Evolutionary conservation across 192 early-diverging fungal genomes (phyloP).

Genomic region (Piromyces finnis): DNA sequence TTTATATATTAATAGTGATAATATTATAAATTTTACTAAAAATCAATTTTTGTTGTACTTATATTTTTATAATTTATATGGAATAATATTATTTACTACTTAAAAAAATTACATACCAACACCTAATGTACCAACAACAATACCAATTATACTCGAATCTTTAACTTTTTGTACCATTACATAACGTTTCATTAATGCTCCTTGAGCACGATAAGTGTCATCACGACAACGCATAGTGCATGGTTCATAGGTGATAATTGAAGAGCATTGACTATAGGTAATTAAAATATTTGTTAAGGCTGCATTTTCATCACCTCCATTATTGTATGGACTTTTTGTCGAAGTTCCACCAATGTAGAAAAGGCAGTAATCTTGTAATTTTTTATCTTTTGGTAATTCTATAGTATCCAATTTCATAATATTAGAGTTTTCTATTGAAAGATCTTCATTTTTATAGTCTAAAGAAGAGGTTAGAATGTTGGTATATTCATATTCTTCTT

Average conservation of each 20-base stretch:
- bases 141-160: conserved; percentile 82
- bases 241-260: conserved; percentile 56
- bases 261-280: conserved; percentile 36
- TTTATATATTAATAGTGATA: no score
- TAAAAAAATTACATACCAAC: conserved; percentile 70
- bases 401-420: neutral
- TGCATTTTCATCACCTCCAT: conserved; percentile 29
- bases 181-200: conserved; percentile 35
- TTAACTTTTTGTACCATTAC: conserved; percentile 78
- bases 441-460: neutral
- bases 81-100: no score
- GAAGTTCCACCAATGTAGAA: conserved; percentile 55
- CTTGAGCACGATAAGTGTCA: conserved; percentile 17
- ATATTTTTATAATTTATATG: no score
- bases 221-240: conserved; percentile 21
- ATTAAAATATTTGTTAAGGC: conserved; percentile 77
- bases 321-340: neutral
- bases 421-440: neutral
- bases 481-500: neutral
- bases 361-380: conserved; percentile 43
- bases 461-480: neutral
- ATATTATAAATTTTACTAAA: no score
- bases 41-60: no score
- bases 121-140: conserved; percentile 88
- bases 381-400: conserved; percentile 16